These are phyloP conservation scores for Secale cereale DNA, from an alignment of 176 grass and related monocot genomes.

Conservation along the genomic window DNA sequence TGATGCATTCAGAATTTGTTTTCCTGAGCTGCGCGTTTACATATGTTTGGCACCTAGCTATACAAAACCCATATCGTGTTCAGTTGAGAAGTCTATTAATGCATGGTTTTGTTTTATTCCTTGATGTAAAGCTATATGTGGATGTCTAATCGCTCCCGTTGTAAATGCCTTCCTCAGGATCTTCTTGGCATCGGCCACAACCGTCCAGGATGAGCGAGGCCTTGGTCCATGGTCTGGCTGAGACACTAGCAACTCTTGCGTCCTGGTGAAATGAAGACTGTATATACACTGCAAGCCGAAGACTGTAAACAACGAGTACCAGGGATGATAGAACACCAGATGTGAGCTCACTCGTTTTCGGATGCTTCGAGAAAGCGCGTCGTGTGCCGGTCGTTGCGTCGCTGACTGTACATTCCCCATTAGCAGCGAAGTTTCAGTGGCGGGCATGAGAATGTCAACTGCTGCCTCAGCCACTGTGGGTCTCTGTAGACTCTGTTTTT, in stretches of 20 bases:
- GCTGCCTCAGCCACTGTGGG: background rate
- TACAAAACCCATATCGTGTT: too few species aligned
- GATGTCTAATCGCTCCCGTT: background rate
- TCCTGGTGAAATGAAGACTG: constrained; percentile 16
- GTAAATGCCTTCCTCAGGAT: constrained; percentile 40
- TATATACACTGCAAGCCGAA: background rate
- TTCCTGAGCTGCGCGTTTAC: background rate
- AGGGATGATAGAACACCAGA: background rate
- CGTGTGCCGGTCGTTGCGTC: background rate
- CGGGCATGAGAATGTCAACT: background rate
- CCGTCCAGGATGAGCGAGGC: constrained; percentile 49
- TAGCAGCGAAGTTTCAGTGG: background rate
- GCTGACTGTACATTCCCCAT: background rate
- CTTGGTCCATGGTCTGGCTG: background rate
- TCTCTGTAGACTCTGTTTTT: background rate
- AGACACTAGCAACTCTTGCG: constrained; percentile 2
- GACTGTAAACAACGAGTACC: background rate
- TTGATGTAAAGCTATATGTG: background rate
- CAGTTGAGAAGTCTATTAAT: background rate
- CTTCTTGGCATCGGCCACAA: constrained; percentile 79
- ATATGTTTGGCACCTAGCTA: too few species aligned
- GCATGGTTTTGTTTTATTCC: background rate
- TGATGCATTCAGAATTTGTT: background rate
- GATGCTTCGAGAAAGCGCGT: background rate
- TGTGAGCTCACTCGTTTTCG: background rate